These are phyloP conservation scores for Carallia pectinifolia DNA, from an alignment of 345 rosid genomes.

Conservation along the genomic window DNA sequence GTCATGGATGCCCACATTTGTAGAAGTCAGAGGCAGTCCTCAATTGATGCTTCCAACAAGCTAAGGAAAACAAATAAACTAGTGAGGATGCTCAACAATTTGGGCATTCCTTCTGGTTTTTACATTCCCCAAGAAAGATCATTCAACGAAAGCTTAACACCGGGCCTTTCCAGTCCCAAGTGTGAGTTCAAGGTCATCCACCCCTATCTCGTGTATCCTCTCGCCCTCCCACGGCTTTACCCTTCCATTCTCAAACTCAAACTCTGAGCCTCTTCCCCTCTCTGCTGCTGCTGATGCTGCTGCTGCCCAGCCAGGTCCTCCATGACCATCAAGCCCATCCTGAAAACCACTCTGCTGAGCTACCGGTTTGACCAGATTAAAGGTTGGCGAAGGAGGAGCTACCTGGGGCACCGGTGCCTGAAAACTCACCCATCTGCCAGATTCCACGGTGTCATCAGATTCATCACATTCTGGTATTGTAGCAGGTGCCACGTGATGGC, in stretches of 20 bases:
- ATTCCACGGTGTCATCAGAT: constrained; percentile 36
- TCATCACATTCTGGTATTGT: constrained; percentile 35
- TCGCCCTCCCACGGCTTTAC: constrained; percentile 99
- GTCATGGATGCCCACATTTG: not conserved
- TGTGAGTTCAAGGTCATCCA: constrained; percentile 97
- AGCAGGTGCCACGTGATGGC: constrained; percentile 20
- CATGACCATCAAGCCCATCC: constrained; percentile 33
- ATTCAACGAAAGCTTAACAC: constrained; percentile 25
- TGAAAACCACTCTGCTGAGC: constrained; percentile 38
- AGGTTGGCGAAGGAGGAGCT: constrained; percentile 33
- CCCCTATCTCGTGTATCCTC: constrained; percentile 89
- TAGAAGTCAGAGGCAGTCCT: constrained; percentile 1
- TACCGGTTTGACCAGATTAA: constrained; percentile 53
- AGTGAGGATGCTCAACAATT: constrained; percentile 17
- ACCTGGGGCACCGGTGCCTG: constrained; percentile 24
- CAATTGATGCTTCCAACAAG: not conserved
- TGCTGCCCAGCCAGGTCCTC: constrained; percentile 40
- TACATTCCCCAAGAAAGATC: not conserved
- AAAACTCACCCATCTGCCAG: constrained; percentile 31
- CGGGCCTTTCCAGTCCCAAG: constrained; percentile 74
- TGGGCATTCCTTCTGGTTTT: not conserved
- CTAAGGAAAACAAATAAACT: not conserved
- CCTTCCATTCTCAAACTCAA: constrained; percentile 70
- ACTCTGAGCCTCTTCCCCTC: constrained; percentile 63
- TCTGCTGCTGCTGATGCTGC: constrained; percentile 26